Percentiles rank a stretch among this genome's conserved stretches.
Evolutionary conservation across 1,284 basidiomycete genomes (phyloP).

Genomic region (Leccinum pachyderme): DNA sequence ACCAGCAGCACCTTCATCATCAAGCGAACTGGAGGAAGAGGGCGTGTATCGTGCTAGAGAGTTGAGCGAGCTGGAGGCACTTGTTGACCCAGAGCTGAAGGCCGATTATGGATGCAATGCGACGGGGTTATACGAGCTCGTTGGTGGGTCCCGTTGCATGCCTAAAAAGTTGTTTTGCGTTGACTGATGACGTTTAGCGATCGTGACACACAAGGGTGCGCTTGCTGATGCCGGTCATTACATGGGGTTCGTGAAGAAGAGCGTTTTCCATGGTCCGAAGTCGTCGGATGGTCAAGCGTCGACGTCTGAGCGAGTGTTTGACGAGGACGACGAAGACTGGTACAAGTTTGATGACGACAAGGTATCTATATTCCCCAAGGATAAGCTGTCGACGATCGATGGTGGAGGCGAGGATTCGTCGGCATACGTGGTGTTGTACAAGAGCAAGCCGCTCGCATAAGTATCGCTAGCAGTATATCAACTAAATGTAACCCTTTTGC

Average conservation of each 20-base stretch:
- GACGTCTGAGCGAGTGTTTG: constrained; percentile 19
- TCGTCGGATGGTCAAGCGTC: constrained; percentile 9
- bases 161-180: not conserved
- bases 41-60: constrained; percentile 59
- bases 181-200: constrained; percentile 47
- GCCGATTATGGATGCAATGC: constrained; percentile 71
- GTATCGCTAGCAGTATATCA: constrained; percentile 16
- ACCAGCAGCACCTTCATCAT: constrained; percentile 28
- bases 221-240: constrained; percentile 94
- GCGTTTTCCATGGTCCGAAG: constrained; percentile 48
- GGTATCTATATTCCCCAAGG: constrained; percentile 76
- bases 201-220: constrained; percentile 96
- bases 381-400: constrained; percentile 81
- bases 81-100: constrained; percentile 65
- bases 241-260: constrained; percentile 85
- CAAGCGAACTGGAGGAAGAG: constrained; percentile 58
- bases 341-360: constrained; percentile 94
- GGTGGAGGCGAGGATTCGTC: constrained; percentile 85
- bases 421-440: constrained; percentile 86
- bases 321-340: constrained; percentile 74
- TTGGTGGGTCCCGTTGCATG: constrained; percentile 50
- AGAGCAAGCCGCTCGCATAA: constrained; percentile 39
- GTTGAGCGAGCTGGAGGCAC: constrained; percentile 57
- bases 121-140: constrained; percentile 82
- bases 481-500: constrained; percentile 12